Percentiles rank a stretch among this genome's conserved stretches.
Evolutionary conservation across 129 eudicot species (phyloP).

Genomic region (Artemisia tridentata): DNA sequence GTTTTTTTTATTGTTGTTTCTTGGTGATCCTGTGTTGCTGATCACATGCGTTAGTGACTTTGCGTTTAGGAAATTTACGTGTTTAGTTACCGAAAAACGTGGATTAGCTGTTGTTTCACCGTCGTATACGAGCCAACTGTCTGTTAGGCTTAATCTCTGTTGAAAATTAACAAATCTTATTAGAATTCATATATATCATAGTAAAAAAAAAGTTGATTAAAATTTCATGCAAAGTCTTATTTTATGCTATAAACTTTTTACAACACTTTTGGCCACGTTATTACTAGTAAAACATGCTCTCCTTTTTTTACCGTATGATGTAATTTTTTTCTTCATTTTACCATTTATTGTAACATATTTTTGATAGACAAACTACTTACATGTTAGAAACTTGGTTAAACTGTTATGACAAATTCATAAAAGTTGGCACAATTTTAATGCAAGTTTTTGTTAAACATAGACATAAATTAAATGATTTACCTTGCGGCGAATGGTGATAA

Average conservation of each 20-base stretch:
- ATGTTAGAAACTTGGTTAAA: too few relatives aligned
- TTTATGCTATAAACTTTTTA: too few relatives aligned
- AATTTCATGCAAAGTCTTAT: too few relatives aligned
- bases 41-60: conserved; percentile 57
- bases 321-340: too few relatives aligned
- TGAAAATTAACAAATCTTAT: not conserved
- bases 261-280: too few relatives aligned
- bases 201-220: not conserved
- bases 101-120: conserved; percentile 55
- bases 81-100: conserved; percentile 42
- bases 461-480: conserved; percentile 11
- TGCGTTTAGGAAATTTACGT: conserved; percentile 35
- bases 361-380: too few relatives aligned
- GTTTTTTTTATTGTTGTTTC: conserved; percentile 16
- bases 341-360: too few relatives aligned
- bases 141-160: conserved; percentile 61
- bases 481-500: conserved; percentile 78
- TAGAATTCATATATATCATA: not conserved
- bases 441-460: too few relatives aligned
- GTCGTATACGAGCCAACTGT: conserved; percentile 58
- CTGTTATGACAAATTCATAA: too few relatives aligned
- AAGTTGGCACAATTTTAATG: too few relatives aligned
- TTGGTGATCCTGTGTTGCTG: conserved; percentile 26
- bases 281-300: too few relatives aligned
- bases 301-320: too few relatives aligned